Evolutionary conservation across 192 early-diverging fungal species (phyloP).

Genomic region (Entomortierella parvispora): DNA sequence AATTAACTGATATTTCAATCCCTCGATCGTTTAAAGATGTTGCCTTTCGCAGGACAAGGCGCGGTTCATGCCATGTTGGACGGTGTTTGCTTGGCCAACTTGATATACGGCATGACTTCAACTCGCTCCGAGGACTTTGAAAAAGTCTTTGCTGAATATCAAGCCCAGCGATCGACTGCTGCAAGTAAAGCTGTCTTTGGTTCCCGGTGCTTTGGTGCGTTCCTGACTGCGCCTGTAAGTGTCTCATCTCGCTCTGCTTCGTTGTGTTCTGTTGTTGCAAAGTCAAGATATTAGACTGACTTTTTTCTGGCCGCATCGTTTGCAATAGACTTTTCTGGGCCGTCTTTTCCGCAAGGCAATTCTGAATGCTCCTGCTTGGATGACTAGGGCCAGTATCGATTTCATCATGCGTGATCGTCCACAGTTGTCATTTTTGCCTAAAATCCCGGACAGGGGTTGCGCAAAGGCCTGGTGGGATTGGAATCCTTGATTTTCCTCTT

Average conservation of each 20-base stretch:
- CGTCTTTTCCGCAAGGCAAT: slow-evolving; percentile 11
- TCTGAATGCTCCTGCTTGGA: slow-evolving; percentile 11
- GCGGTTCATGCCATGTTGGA: slow-evolving; percentile 34
- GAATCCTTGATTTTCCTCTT: no score
- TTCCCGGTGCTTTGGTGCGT: slow-evolving; percentile 22
- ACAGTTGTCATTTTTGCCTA: slow-evolving; percentile 22
- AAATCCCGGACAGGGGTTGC: slow-evolving; percentile 18
- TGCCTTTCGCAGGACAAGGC: slow-evolving; percentile 37
- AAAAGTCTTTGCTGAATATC: slow-evolving; percentile 6
- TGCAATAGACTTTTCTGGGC: background rate
- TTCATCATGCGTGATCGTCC: slow-evolving; percentile 33
- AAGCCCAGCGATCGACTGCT: background rate
- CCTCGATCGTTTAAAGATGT: no score
- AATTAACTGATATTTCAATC: no score
- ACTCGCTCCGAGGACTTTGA: background rate
- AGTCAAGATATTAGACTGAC: no score
- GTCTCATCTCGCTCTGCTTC: background rate
- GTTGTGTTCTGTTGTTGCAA: background rate
- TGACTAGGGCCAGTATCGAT: background rate
- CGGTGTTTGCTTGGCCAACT: slow-evolving; percentile 20
- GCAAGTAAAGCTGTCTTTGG: slow-evolving; percentile 20
- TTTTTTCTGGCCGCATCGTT: no score
- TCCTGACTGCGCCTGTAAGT: slow-evolving; percentile 12
- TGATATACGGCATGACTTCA: slow-evolving; percentile 11
- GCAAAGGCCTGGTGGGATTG: slow-evolving; percentile 10